These are phyloP conservation scores for Aegilops speltoides DNA, from an alignment of 176 grass and related monocot genomes.

Conservation along the genomic window DNA sequence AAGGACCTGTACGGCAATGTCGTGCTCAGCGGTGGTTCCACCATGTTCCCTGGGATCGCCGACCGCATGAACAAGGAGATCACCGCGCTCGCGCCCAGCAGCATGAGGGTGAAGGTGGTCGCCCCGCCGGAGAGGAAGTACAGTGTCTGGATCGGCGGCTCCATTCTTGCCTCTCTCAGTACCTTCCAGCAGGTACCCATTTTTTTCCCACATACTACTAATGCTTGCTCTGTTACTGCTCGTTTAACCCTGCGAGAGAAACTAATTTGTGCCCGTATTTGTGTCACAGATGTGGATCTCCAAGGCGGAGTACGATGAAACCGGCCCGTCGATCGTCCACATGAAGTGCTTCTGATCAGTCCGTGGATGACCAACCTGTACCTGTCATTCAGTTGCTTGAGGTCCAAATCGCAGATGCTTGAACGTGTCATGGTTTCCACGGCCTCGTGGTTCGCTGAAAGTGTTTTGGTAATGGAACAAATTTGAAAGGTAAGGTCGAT, in stretches of 20 bases:
- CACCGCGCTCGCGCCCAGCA: slow-evolving; percentile 75
- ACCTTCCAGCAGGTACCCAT: slow-evolving; percentile 81
- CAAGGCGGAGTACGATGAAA: slow-evolving; percentile 83
- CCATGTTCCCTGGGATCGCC: slow-evolving; percentile 85
- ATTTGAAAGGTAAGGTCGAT: neutral
- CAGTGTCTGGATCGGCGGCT: slow-evolving; percentile 91
- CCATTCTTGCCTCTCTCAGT: slow-evolving; percentile 77
- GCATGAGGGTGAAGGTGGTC: slow-evolving; percentile 91
- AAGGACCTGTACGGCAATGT: slow-evolving; percentile 81
- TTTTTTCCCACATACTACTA: neutral
- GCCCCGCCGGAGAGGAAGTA: slow-evolving; percentile 87
- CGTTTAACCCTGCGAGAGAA: neutral
- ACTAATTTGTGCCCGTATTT: neutral
- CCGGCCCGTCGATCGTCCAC: slow-evolving; percentile 73
- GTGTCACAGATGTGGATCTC: slow-evolving; percentile 77
- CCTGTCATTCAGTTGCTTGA: slow-evolving; percentile 34
- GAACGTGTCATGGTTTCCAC: slow-evolving; percentile 16
- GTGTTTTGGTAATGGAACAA: neutral
- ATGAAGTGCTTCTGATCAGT: slow-evolving; percentile 74
- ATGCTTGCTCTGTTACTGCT: neutral
- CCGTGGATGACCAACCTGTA: neutral
- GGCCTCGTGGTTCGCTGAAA: neutral
- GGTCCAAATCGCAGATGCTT: slow-evolving; percentile 24
- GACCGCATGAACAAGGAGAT: slow-evolving; percentile 94
- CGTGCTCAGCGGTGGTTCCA: slow-evolving; percentile 80